A percentile compares a stretch with the other conserved stretches of the same genome.
phyloP scores from a whole-genome alignment of 768 basidiomycete species.

The Lentinus brumalis region DNA sequence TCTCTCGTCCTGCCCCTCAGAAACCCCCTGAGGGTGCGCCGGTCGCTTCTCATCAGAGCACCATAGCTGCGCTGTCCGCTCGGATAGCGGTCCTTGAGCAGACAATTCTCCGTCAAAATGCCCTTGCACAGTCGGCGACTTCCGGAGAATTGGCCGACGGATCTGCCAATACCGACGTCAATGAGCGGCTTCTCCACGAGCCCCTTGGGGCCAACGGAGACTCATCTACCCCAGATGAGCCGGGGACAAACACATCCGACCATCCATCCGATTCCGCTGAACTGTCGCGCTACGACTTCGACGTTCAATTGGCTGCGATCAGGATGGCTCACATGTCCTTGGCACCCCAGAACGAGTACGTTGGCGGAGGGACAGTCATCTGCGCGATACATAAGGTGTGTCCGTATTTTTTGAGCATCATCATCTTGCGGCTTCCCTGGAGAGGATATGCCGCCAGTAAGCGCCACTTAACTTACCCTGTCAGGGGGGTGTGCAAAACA shows the following conservation, averaged over 20 bases:
- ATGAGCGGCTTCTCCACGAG: no score
- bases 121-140: neutral
- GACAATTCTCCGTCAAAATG: slow-evolving; percentile 14
- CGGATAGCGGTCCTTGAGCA: slow-evolving; percentile 28
- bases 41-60: slow-evolving; percentile 13
- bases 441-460: no score
- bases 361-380: slow-evolving; percentile 49
- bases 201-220: slow-evolving; percentile 17
- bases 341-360: slow-evolving; percentile 47
- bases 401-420: neutral
- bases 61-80: slow-evolving; percentile 25
- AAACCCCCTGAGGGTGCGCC: slow-evolving; percentile 24
- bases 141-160: slow-evolving; percentile 32
- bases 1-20: slow-evolving; percentile 30
- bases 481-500: no score
- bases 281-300: slow-evolving; percentile 29
- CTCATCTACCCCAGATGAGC: neutral
- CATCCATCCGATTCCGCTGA: slow-evolving; percentile 9
- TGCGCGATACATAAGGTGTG: slow-evolving; percentile 50
- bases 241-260: neutral
- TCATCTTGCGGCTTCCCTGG: no score
- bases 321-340: slow-evolving; percentile 46
- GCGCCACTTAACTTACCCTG: no score
- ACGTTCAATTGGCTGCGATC: slow-evolving; percentile 44
- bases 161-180: no score